These are phyloP conservation scores for Rhizopogon vinicolor DNA, from an alignment of 768 basidiomycete genomes.

Conservation along the genomic window DNA sequence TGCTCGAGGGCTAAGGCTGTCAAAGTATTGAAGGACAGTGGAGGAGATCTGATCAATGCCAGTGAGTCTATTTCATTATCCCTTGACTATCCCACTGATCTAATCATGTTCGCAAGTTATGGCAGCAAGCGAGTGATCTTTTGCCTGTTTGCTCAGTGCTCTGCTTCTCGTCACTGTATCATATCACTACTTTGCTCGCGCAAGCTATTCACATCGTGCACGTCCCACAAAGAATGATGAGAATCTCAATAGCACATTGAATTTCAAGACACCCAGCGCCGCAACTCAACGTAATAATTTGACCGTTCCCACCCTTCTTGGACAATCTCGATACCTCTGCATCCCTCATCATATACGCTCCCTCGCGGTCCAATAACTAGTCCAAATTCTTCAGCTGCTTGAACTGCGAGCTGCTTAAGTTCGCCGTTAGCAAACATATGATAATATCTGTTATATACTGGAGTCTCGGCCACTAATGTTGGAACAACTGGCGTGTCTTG, in stretches of 20 bases:
- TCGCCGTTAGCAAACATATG: constrained; percentile 92
- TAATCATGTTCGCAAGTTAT: constrained; percentile 55
- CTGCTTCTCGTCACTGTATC: constrained; percentile 28
- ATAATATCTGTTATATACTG: constrained; percentile 86
- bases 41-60: constrained; percentile 94
- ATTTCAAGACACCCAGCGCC: constrained; percentile 47
- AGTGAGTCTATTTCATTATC: constrained; percentile 53
- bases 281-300: constrained; percentile 80
- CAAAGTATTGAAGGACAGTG: constrained; percentile 83
- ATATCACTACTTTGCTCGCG: constrained; percentile 16
- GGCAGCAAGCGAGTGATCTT: constrained; percentile 82
- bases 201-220: constrained; percentile 14
- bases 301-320: constrained; percentile 85
- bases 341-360: constrained; percentile 2
- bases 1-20: constrained; percentile 93
- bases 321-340: constrained; percentile 58
- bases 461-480: constrained; percentile 16
- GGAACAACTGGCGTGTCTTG: background rate
- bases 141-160: constrained; percentile 26
- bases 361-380: constrained; percentile 43
- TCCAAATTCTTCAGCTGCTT: constrained; percentile 58
- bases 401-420: constrained; percentile 52
- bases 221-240: background rate
- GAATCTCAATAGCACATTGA: background rate
- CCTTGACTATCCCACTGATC: constrained; percentile 1